These are phyloP conservation scores for Vigna angularis DNA, from an alignment of 306 rosid species.

Conservation along the genomic window DNA sequence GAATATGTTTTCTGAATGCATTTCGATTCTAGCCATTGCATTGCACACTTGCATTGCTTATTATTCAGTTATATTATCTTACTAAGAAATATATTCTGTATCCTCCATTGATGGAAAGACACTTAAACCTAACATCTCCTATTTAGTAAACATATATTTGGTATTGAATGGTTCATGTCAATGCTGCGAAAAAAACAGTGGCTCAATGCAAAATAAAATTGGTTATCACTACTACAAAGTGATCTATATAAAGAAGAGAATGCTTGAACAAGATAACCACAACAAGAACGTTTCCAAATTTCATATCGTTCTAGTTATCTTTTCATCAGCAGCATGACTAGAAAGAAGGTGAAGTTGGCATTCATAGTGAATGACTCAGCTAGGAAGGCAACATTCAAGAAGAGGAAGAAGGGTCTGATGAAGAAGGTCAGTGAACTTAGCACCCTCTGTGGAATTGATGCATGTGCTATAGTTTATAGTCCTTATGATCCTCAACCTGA, in stretches of 20 bases:
- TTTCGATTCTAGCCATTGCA: neutral
- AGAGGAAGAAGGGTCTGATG: conserved; percentile 58
- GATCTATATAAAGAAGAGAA: conserved; percentile 34
- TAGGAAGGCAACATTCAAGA: conserved; percentile 58
- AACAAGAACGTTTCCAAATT: conserved; percentile 1
- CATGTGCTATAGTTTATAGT: conserved; percentile 53
- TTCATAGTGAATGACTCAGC: conserved; percentile 56
- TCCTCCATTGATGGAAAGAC: conserved; percentile 13
- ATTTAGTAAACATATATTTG: conserved; percentile 11
- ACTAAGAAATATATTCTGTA: conserved; percentile 9
- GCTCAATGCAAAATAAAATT: conserved; percentile 14
- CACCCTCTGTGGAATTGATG: conserved; percentile 59
- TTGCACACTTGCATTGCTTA: neutral
- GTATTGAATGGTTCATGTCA: conserved; percentile 23
- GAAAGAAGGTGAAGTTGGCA: conserved; percentile 60
- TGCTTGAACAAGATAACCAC: conserved; percentile 9
- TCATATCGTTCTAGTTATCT: neutral
- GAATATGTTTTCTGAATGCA: neutral
- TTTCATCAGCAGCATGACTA: conserved; percentile 44
- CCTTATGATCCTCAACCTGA: conserved; percentile 59
- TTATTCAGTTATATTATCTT: neutral
- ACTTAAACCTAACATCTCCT: conserved; percentile 26
- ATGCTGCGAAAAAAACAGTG: neutral
- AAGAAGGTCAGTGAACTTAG: conserved; percentile 57
- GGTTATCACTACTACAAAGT: neutral